These are phyloP conservation scores for Cyathus striatus DNA, from an alignment of 768 basidiomycete species.

Conservation along the genomic window DNA sequence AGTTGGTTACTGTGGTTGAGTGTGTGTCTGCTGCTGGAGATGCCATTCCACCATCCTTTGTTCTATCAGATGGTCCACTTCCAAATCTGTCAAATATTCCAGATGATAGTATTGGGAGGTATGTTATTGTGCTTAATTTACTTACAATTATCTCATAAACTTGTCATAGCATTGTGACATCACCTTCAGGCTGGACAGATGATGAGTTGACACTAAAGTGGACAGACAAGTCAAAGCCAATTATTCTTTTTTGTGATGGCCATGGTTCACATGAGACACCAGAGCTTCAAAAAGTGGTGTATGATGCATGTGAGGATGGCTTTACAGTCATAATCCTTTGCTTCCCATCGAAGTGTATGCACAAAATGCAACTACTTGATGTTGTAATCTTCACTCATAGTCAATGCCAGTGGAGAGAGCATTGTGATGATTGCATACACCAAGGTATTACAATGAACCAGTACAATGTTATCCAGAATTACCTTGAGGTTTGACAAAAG, in stretches of 20 bases:
- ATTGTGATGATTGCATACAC: slow-evolving; percentile 9
- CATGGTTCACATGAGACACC: neutral
- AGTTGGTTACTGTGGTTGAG: slow-evolving; percentile 36
- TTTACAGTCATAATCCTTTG: slow-evolving; percentile 23
- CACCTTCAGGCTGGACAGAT: slow-evolving; percentile 35
- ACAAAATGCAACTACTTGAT: slow-evolving; percentile 35
- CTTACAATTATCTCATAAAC: no score
- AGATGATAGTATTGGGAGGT: slow-evolving; percentile 1
- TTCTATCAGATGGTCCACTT: slow-evolving; percentile 14
- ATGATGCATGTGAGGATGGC: slow-evolving; percentile 6
- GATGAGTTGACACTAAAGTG: slow-evolving; percentile 18
- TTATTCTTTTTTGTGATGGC: neutral
- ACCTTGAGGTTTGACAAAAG: slow-evolving; percentile 8
- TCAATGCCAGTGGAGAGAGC: slow-evolving; percentile 17
- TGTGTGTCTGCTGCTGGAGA: slow-evolving; percentile 27
- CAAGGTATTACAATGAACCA: slow-evolving; percentile 1
- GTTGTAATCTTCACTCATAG: slow-evolving; percentile 30
- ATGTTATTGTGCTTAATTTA: neutral
- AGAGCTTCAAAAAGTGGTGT: neutral
- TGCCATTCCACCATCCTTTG: slow-evolving; percentile 19
- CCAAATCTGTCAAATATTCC: slow-evolving; percentile 4
- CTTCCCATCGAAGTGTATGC: slow-evolving; percentile 33
- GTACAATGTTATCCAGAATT: slow-evolving; percentile 15
- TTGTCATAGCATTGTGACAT: no score
- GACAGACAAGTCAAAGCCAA: slow-evolving; percentile 5